Percentiles rank a stretch among this genome's conserved stretches.
Evolutionary conservation across 2,329 filamentous ascomycete genomes (phyloP).

Genomic region (Colletotrichum nymphaeae): DNA sequence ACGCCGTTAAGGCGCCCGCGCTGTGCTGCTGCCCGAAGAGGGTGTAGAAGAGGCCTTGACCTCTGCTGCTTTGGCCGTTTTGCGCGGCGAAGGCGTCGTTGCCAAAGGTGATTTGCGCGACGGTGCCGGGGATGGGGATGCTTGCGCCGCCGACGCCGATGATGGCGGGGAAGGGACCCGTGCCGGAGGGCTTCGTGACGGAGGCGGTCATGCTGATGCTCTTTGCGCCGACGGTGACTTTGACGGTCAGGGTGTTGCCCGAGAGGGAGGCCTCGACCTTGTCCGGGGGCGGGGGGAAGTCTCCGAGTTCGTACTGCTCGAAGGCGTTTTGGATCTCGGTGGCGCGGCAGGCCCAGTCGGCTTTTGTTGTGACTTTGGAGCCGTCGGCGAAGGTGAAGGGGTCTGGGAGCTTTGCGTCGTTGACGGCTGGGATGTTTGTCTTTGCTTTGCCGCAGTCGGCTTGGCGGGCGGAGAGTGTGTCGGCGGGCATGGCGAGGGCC

Average conservation of each 20-base stretch:
- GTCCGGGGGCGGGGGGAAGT: slow-evolving; percentile 58
- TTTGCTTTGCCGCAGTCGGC: slow-evolving; percentile 47
- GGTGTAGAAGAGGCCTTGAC: slow-evolving; percentile 69
- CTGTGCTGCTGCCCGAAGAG: slow-evolving; percentile 66
- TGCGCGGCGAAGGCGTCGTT: slow-evolving; percentile 69
- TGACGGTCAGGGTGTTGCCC: slow-evolving; percentile 56
- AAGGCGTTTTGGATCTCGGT: slow-evolving; percentile 60
- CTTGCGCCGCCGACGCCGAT: slow-evolving; percentile 66
- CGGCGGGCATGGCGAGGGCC: slow-evolving; percentile 46
- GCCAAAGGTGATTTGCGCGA: slow-evolving; percentile 69
- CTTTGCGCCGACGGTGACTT: slow-evolving; percentile 56
- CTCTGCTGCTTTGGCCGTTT: slow-evolving; percentile 57
- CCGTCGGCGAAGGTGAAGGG: slow-evolving; percentile 60
- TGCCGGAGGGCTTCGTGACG: slow-evolving; percentile 56
- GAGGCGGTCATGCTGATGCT: slow-evolving; percentile 56
- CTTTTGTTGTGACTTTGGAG: slow-evolving; percentile 55
- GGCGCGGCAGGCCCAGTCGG: slow-evolving; percentile 59
- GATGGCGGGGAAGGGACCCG: slow-evolving; percentile 64
- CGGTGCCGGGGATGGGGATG: slow-evolving; percentile 64
- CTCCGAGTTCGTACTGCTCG: slow-evolving; percentile 63
- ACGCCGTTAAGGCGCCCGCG: slow-evolving; percentile 69
- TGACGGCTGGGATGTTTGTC: slow-evolving; percentile 49
- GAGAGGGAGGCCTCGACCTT: slow-evolving; percentile 57
- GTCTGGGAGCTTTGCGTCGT: slow-evolving; percentile 54
- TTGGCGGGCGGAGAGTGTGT: slow-evolving; percentile 51